Base-by-base conservation (phyloP, 2,329 filamentous ascomycete species). In the Colletotrichum incanum region DNA sequence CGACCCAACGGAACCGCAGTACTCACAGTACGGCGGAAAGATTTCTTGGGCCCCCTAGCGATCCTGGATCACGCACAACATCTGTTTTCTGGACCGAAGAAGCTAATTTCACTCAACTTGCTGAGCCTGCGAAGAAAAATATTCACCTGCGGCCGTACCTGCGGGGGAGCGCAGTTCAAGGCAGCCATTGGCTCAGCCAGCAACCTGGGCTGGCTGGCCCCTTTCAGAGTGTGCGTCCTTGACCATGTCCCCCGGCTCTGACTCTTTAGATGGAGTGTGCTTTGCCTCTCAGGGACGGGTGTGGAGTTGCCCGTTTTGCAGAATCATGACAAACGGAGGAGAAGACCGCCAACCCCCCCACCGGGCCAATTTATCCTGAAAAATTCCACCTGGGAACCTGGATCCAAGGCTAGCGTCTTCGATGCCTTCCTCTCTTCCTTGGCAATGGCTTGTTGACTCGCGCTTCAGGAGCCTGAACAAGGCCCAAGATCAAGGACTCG, bases 41-140 rank as follows among this genome's bases (percentile, higher is more conserved):
- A 2, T 23, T 16, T 39, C 11, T 58, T 39, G 7, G 23, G 4
- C 12, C 31, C 50, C 54, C 54, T 39, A 31, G 31, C 31, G 41
- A 50, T 59, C 64, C 16, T 7, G 43, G 58, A 50, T 59, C 52
- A 39, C 39, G 5, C 12, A 39, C 54, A 37, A 20, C 43, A n/a
- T 23, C 43, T 47, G 9, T 47, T 47, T 47, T 47, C 20, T 47
- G 18, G 9, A n/a, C 20, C 34, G 2, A 37, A 8, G 34, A 37
- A 9, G 39, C 39, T 12, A 41, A 5, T 14, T 41, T 41, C 11
- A 16, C 12, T 4, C 39, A 41, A 41, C 39, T 41, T 41, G 39
- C 39, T 16, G 39, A 16, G 39, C 39, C 12, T 41, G 12, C 14
- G 14, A 11, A 5, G 39, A 3, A 41, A 41, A 3, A n/a, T 26